Base-by-base conservation (phyloP, 2,329 filamentous ascomycete genomes). In the Colletotrichum costaricense region DNA sequence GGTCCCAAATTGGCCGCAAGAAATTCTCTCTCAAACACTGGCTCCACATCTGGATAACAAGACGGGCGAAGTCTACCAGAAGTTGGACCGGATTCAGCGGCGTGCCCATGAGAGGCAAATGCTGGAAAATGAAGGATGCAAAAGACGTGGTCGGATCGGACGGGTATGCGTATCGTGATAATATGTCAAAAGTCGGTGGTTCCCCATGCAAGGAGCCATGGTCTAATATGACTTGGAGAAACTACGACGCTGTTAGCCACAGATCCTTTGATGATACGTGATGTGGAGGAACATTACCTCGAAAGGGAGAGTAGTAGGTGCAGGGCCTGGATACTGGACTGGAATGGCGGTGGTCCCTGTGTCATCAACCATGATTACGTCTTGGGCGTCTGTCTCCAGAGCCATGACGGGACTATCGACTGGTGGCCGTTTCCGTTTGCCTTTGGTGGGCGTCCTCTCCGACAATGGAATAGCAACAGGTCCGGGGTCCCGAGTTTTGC, bases 21-120 rank as follows among this genome's bases (percentile, higher is more conserved):
- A 90, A 85, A 75, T 86, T 85, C 76, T 95, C 93, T 12, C 88
- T 84, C 7, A 92, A 82, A 78, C 93, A 95, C 24, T 86, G 87
- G 19, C 86, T 86, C 93, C 94, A 96, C 16, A 96, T 81, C 19
- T 88, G 85, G 63, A 94, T 86, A 24, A 95, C 82, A 35, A 91
- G 84, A 62, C 89, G 85, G 63, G 90, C 91, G 75, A 95, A 91
- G 73, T 91, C 89, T 11, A 92, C 84, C 1, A 93, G 88, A 4
- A 94, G 85, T 79, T 83, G 89, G 81, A 83, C 85, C 62, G 84
- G 89, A 72, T 84, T 86, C 66, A 79, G 84, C 67, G 80, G 84
- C 59, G 82, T 86, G 64, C 89, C 88, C 74, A 91, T 86, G 6
- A 86, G 79, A 0, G 92, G 89, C n/a, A 96, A 82, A 57, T 88